Conservation (phyloP, 1,284 basidiomycete genomes). For the Ceratobasidium sp. region DNA sequence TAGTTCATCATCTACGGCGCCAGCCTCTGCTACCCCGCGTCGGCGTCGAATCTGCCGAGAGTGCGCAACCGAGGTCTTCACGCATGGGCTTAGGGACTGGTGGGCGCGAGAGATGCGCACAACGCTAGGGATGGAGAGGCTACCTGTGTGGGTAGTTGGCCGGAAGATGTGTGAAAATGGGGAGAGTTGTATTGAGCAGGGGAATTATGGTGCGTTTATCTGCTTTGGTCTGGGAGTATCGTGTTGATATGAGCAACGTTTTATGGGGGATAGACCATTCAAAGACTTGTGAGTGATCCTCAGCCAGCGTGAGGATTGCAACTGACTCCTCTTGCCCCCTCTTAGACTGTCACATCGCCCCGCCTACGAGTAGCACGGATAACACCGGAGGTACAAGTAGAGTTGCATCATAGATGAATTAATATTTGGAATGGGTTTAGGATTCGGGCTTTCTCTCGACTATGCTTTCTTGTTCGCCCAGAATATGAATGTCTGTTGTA, state of each 20-base stretch:
- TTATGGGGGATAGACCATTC: slow-evolving; percentile 18
- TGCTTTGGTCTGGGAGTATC: not conserved
- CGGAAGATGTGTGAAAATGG: slow-evolving; percentile 26
- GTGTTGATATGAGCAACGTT: not conserved
- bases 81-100: slow-evolving; percentile 31
- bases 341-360: slow-evolving; percentile 26
- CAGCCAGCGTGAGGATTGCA: no score
- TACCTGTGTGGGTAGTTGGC: slow-evolving; percentile 26
- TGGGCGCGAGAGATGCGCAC: slow-evolving; percentile 33
- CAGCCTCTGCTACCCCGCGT: slow-evolving; percentile 8
- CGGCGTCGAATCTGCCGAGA: slow-evolving; percentile 37
- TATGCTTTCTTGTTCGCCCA: slow-evolving; percentile 1
- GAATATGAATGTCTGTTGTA: not conserved
- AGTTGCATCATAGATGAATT: slow-evolving; percentile 17
- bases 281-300: slow-evolving; percentile 22
- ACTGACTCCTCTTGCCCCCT: not conserved
- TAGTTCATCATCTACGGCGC: not conserved
- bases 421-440: not conserved
- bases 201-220: slow-evolving; percentile 22
- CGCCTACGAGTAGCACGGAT: not conserved
- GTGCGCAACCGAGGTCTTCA: slow-evolving; percentile 32
- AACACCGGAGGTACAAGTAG: not conserved
- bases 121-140: slow-evolving; percentile 22
- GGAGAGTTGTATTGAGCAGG: slow-evolving; percentile 20
- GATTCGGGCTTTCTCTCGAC: not conserved